Conservation (phyloP, 495 filamentous ascomycete genomes). For the Lentithecium fluviatile region DNA sequence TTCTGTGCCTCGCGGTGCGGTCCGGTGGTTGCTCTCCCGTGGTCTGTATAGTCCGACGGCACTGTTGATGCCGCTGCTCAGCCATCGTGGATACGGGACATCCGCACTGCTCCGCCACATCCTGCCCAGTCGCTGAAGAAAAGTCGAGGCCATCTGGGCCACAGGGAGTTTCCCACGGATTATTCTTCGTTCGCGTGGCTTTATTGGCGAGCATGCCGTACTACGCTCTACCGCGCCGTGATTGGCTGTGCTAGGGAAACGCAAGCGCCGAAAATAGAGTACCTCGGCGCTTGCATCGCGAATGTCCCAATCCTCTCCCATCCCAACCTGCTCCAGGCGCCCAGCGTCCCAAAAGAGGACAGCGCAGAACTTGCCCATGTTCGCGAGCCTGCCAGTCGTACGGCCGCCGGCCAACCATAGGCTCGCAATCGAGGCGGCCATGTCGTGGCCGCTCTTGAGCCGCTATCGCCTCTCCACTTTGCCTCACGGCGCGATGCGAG, state of each 20-base stretch:
- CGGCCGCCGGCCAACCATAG: slow-evolving; percentile 16
- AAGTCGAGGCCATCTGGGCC: no score
- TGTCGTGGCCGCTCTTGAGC: slow-evolving; percentile 35
- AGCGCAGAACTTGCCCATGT: slow-evolving; percentile 15
- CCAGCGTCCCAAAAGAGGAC: slow-evolving; percentile 18
- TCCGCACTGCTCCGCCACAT: slow-evolving; percentile 7
- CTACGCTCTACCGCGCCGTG: background rate
- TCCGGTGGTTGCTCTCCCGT: no score
- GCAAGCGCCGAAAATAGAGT: slow-evolving; percentile 27
- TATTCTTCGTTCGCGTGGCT: slow-evolving; percentile 3
- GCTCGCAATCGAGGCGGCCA: slow-evolving; percentile 8
- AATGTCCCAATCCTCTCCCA: slow-evolving; percentile 16
- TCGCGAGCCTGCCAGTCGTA: slow-evolving; percentile 1
- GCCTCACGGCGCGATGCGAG: slow-evolving; percentile 6
- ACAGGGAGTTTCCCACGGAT: background rate
- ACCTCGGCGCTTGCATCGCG: slow-evolving; percentile 23
- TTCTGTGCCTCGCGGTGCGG: background rate
- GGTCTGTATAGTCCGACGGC: no score
- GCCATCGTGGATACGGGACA: background rate
- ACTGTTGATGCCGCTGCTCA: background rate
- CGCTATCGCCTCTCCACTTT: slow-evolving; percentile 21
- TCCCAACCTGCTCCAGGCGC: slow-evolving; percentile 19
- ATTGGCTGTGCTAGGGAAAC: slow-evolving; percentile 18
- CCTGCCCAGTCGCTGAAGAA: slow-evolving; percentile 1
- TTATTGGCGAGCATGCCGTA: slow-evolving; percentile 27